Evolutionary conservation across 345 rosid species (phyloP), one percentile per base, ranked within the genome.

Genomic region (Leavenworthia alabamica): DNA sequence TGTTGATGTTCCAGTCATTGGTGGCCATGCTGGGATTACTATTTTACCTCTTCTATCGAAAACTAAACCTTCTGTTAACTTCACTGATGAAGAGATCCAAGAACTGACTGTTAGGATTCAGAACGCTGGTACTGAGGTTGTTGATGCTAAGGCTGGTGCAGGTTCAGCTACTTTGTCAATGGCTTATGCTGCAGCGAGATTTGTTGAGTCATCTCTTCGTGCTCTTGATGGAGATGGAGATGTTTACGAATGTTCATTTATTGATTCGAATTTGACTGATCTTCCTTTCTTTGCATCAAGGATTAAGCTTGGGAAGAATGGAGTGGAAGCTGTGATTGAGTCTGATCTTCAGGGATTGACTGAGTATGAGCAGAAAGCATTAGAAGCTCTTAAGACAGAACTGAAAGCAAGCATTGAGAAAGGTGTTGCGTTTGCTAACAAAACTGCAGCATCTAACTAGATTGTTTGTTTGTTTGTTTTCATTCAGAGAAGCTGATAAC

Each of bases 151-250:
- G 79, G 99, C 90, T 0, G 96, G 99, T 67, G 92, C 94, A 10
- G 99, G 99, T 32, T 93, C 97, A 37, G 96, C 99, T 26, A 93
- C 97, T 11, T 74, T 93, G 55, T 90, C 99, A 5, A 93, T 93
- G 97, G 99, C 97, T 4, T 90, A 93, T 71, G 97, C 95, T 10
- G 95, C 95, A 5, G 99, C 97, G 9, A 82, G 97, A 79, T 89
- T 93, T 64, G 94, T 90, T 0, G 99, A 93, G 79, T 87, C 99
- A 16, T 89, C 97, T 56, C 95, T 93, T 14, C 89, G 95, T 51
- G 97, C 97, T 35, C 79, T 93, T 48, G 96, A 87, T 37, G 97
- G 99, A 39, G 96, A 87, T 67, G 83, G 73, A 2, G 95, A 85
- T 52, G 99, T 93, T 9, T 84, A 87, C 2, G 96, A 90, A 78